Evolutionary conservation across 1,139 yeast genomes (phyloP), one percentile per base, ranked within the genome.

Genomic region (Scheffersomyces titani): DNA sequence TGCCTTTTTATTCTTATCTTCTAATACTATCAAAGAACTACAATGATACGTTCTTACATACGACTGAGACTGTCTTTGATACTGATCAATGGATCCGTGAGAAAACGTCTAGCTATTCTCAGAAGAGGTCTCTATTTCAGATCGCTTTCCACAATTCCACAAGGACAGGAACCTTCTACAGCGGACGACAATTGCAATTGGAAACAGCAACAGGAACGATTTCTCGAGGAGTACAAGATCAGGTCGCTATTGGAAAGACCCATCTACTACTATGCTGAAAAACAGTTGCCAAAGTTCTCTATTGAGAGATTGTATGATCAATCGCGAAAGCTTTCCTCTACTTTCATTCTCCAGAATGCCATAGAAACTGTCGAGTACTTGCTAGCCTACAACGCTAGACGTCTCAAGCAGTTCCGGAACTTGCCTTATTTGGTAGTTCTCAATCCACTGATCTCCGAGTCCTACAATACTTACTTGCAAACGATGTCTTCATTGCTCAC

Each of bases 381-480:
- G 22, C 65, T 81, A 36, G 72, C 78, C 0, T 77, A 74, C 61
- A 80, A 81, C 49, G 79, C 83, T 19, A 80, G 85, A 54, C 73
- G 97, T 59, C 71, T 92, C 19, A 80, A 82, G 49, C 89, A 89
- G 51, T 85, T 93, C 62, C 80, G 96, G 59, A 78, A 82, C 52
- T 75, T 93, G 54, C 97, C 97, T 0, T 93, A 92, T 69, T 81
- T 93, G 63, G 92, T 89, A 52, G 89, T 92, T 51, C 74, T 93
- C 59, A 93, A 93, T 68, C 97, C 98, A n/a, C 85, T 91, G 64
- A 88, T 93, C 55, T 89, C 96, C n/a, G 86, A 85, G 64, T 88
- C 90, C 20, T 91, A 92, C 75, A 81, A 85, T 63, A 74, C 88
- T 52, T 93, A 93, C 71, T 75, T 90, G 61, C 80, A 84, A 58